Evolutionary conservation across 352 stramenopile species (phyloP), one percentile per base, ranked within the genome.

Genomic region (Globisporangium radiosum): DNA sequence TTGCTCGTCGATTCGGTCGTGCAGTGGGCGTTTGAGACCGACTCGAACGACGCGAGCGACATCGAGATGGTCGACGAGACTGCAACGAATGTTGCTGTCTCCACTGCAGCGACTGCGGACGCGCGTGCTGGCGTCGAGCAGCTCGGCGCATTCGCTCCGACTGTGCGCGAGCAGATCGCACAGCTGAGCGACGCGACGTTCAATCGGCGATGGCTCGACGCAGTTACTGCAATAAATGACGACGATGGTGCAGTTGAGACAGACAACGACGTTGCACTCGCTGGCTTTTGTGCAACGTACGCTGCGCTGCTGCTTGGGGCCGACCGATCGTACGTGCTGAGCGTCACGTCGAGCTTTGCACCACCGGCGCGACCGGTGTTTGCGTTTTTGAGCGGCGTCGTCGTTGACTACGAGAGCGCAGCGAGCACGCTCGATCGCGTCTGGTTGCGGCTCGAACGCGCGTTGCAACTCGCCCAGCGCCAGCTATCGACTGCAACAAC

Each of bases 301-400:
- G 58, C 68, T 1, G 70, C 59, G 11, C 44, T 90, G 4, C 48
- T 88, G 10, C 57, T 87, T 10, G 77, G 71, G 7, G 52, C 75
- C 7, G 71, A 73, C 36, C 64, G 70, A 5, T 54, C 63, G 6
- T 75, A 90, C n/a, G 55, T 87, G 38, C 59, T 88, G 7, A 75
- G 50, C 15, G 57, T 87, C 19, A 68, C 62, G 5, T 62, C 73
- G 49, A 78, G 62, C 33, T 88, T 88, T 57, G 68, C 66, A 13
- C 68, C 74, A 7, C 78, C 81, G 17, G 54, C 71, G 8, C 48
- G 59, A 13, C 59, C 75, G 7, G 64, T 90, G 7, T 76, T 84
- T 42, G 58, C 76, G 25, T 67, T 88, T 19, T 40, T 90, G 33
- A 85, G 76, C 61, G 65, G 69, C 11, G 72, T 86, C 54, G 76